Evolutionary conservation across 257 asterid species (phyloP), one percentile per base, ranked within the genome.

Genomic region (Solanum rostratum): DNA sequence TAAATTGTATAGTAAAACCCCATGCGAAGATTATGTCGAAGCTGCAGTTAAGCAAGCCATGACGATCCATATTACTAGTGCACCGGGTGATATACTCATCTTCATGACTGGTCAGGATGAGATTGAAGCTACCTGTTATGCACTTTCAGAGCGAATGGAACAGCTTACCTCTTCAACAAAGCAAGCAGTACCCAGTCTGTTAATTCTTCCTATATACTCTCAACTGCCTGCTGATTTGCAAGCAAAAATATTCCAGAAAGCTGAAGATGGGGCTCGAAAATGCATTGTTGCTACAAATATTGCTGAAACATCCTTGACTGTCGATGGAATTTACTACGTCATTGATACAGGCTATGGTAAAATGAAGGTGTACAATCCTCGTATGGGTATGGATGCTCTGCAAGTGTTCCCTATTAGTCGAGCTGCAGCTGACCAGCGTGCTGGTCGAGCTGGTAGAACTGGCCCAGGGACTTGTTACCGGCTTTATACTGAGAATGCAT

Each of bases 361-460:
- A 82, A 93, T 96, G 87, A 96, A 96, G 89, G 99, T 96, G 33
- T 96, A 96, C 71, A 95, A 95, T 86, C 99, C 99, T 18, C 97
- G 99, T 29, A 96, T 96, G 99, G 99, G 99, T 87, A 96, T 96
- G 99, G 99, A 96, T 88, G 99, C 99, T 54, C 97, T 96, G 84
- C 99, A 96, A 86, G 98, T 96, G 39, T 96, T 96, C 83, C 99
- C 99, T 12, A 95, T 89, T 27, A 96, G 98, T 86, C 98, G 97
- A 18, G 99, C 99, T 68, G 98, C 98, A 22, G 94, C 98, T 80
- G 97, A 96, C 85, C 98, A 96, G 86, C 97, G 99, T 52, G 97
- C 99, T 24, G 99, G 99, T 29, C 94, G 99, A 55, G 98, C 99
- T 27, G 98, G 99, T 82, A 92, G 99, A 88, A 96, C 99, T 2